phyloP scores from a whole-genome alignment of 192 early-diverging fungal genomes.

The Borealophlyctis nickersoniae region DNA sequence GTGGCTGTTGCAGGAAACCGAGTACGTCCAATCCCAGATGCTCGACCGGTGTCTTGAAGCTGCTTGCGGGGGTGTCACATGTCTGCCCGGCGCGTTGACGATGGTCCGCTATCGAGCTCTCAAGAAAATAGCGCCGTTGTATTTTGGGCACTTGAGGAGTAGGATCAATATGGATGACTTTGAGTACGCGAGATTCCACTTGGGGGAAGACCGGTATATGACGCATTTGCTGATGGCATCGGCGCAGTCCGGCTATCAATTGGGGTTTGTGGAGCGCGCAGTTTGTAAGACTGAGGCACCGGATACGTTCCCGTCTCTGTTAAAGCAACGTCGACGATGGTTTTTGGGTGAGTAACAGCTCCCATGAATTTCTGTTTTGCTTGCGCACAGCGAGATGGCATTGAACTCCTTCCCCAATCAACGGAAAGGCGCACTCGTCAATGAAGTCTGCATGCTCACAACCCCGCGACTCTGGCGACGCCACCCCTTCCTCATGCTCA shows the following conservation, averaged over 20 bases:
- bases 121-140: constrained; percentile 5
- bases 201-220: constrained; percentile 51
- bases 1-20: constrained; percentile 43
- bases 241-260: constrained; percentile 10
- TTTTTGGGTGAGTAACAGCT: constrained; percentile 30
- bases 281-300: constrained; percentile 47
- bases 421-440: constrained; percentile 29
- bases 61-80: constrained; percentile 36
- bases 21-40: constrained; percentile 46
- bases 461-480: constrained; percentile 33
- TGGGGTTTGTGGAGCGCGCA: constrained; percentile 42
- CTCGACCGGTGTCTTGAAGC: constrained; percentile 35
- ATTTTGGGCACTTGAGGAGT: constrained; percentile 7
- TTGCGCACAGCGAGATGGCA: neutral
- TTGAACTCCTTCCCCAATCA: neutral
- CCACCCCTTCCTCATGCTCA: constrained; percentile 20
- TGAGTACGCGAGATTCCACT: constrained; percentile 40
- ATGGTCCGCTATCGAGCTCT: constrained; percentile 23
- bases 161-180: constrained; percentile 8
- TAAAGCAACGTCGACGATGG: constrained; percentile 50
- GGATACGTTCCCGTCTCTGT: constrained; percentile 19
- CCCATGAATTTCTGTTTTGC: neutral
- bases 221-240: constrained; percentile 48
- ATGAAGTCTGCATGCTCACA: constrained; percentile 40
- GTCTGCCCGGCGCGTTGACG: constrained; percentile 43